Evolutionary conservation across 345 rosid genomes (phyloP), one percentile per base, ranked within the genome.

Genomic region (Brassica rapa): DNA sequence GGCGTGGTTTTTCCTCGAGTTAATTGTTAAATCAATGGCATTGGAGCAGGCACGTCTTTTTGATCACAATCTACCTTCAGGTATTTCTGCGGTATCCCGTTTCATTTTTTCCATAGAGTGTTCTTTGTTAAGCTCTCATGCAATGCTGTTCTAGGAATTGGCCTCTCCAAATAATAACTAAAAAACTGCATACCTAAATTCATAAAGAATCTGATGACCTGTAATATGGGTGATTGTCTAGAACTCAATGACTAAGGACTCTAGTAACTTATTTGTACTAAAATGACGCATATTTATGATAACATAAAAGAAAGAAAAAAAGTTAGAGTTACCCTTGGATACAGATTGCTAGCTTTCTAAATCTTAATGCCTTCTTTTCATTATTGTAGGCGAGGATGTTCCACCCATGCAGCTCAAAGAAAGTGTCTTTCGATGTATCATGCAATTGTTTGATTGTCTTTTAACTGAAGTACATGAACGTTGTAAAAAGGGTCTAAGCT

Each of bases 1-100:
- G 99, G 98, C 98, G 37, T 95, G 99, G 99, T 95, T 95, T 89
- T 95, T 95, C 81, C 99, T 95, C 41, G 99, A 95, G 92, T 87
- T 95, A 70, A 83, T 95, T 84, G 94, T 90, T 80, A 95, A 95
- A 89, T 95, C 99, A 71, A 91, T 95, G 98, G 94, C 98, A 69
- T 83, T 95, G 87, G 98, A 95, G 84, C 99, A 95, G 86, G 83
- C 94, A 81, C 98, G 91, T 59, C 88, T 88, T 49, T 93, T 93
- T 88, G 85, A 88, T 83, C 94, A 91, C 30, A 87, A 85, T 84
- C 92, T 92, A 84, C 94, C 99, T 55, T 84, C 90, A 85, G 99
- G 99, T 93, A 88, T 41, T 56, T 6, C 66, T 63, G 68, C 37
- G 21, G 65, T 74, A 74, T 64, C 61, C 63, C 55, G 41, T 75